These are phyloP conservation scores for Calonectria hawksworthii DNA, from an alignment of 2,329 filamentous ascomycete genomes.

Conservation along the genomic window DNA sequence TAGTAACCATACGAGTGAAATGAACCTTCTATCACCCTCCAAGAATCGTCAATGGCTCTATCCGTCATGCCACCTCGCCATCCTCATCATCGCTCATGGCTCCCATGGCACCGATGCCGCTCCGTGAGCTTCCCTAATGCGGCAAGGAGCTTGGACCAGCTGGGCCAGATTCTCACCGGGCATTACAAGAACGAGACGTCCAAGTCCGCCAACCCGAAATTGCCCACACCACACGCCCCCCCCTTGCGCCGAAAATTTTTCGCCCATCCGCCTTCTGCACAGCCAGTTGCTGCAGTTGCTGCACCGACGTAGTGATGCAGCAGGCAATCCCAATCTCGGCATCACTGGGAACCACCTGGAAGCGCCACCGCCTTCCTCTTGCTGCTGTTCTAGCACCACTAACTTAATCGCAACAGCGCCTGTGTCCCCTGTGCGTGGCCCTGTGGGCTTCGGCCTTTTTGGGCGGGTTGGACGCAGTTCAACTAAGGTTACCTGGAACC, in stretches of 20 bases:
- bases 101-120: slow-evolving; percentile 21
- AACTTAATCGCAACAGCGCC: neutral
- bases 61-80: neutral
- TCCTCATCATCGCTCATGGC: slow-evolving; percentile 12
- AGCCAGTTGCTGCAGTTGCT: slow-evolving; percentile 9
- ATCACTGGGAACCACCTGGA: slow-evolving; percentile 28
- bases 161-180: slow-evolving; percentile 38
- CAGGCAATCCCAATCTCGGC: slow-evolving; percentile 37
- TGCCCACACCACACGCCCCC: slow-evolving; percentile 38
- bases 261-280: slow-evolving; percentile 20
- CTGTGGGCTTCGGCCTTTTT: neutral
- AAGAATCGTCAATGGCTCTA: slow-evolving; percentile 33
- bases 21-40: neutral
- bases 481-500: slow-evolving; percentile 26
- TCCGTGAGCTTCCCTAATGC: slow-evolving; percentile 37
- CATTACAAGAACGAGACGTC: neutral
- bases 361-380: slow-evolving; percentile 26
- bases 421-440: neutral
- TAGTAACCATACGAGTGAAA: neutral
- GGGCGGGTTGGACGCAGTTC: slow-evolving; percentile 18
- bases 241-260: slow-evolving; percentile 46
- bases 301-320: neutral
- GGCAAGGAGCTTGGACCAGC: slow-evolving; percentile 45
- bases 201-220: slow-evolving; percentile 41
- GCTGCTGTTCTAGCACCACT: neutral